A percentile compares a stretch with the other conserved stretches of the same genome.
These are phyloP conservation scores for Erythrobasidium hasegawianum DNA, from an alignment of 1,284 basidiomycete species.

Conservation along the genomic window DNA sequence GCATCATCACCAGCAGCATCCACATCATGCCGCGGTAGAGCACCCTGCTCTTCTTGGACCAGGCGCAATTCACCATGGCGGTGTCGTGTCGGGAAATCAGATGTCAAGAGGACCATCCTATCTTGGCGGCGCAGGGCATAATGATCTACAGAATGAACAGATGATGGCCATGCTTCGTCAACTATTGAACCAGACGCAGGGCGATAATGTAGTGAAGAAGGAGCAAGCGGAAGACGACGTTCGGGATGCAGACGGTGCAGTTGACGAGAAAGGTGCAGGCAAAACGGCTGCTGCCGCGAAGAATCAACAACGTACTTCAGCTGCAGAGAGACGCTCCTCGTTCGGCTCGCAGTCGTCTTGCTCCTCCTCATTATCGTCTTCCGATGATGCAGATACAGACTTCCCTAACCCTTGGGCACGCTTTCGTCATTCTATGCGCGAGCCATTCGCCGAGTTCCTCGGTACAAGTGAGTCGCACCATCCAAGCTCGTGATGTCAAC, in stretches of 20 bases:
- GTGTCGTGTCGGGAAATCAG: not conserved
- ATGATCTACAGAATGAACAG: conserved; percentile 5
- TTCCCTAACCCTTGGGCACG: conserved; percentile 35
- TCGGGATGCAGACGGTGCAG: conserved; percentile 23
- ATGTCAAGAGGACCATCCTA: not conserved
- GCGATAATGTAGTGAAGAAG: not conserved
- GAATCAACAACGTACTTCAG: not conserved
- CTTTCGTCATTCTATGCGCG: conserved; percentile 30
- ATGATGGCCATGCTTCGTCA: conserved; percentile 23
- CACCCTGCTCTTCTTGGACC: conserved; percentile 14
- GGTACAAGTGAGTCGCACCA: conserved; percentile 21
- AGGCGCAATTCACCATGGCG: conserved; percentile 5
- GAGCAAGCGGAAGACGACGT: conserved; percentile 4
- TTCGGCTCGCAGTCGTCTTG: conserved; percentile 3
- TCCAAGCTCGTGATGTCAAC: not conserved
- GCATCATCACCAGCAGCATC: not conserved
- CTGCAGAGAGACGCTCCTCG: not conserved
- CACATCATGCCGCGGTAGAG: not conserved
- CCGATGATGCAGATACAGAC: conserved; percentile 8
- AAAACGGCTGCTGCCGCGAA: conserved; percentile 1
- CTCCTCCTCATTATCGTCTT: not conserved
- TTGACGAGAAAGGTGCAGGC: not conserved
- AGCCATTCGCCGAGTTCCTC: conserved; percentile 34
- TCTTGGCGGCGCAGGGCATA: not conserved
- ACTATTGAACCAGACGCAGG: conserved; percentile 4